Evolutionary conservation across 225 moss, liverwort and hornwort species (phyloP).

Genomic region (Physcomitrium patens): DNA sequence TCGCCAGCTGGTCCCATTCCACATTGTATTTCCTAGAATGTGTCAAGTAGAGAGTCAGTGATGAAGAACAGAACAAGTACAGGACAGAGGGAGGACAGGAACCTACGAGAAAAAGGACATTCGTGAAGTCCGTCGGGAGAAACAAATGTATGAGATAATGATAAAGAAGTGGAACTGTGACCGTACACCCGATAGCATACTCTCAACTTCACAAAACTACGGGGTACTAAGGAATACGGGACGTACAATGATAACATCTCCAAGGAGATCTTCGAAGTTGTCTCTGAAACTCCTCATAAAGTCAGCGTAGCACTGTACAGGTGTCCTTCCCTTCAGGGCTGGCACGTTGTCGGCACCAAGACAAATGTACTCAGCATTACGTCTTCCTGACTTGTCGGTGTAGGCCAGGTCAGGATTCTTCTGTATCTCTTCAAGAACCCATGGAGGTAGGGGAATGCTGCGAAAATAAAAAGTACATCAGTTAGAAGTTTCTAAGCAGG

Average conservation of each 20-base stretch:
- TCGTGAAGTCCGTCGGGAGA: too few species aligned
- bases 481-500: not conserved
- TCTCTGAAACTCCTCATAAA: conserved; percentile 85
- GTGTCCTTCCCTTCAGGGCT: conserved; percentile 64
- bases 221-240: too few species aligned
- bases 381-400: conserved; percentile 65
- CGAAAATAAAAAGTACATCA: not conserved
- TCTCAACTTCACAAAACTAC: too few species aligned
- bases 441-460: conserved; percentile 65
- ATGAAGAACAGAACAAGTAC: not conserved
- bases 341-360: conserved; percentile 69
- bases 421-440: conserved; percentile 68
- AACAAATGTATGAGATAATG: too few species aligned
- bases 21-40: conserved; percentile 72
- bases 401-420: conserved; percentile 61
- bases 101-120: too few species aligned
- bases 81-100: too few species aligned
- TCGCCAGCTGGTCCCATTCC: conserved; percentile 90
- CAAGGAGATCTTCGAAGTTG: conserved; percentile 61
- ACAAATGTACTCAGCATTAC: conserved; percentile 70
- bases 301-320: conserved; percentile 71
- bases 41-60: not conserved
- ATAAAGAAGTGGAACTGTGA: too few species aligned
- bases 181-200: too few species aligned
- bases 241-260: conserved; percentile 72